phyloP scores from a whole-genome alignment of 2,329 filamentous ascomycete genomes.

The Coniella lustricola region DNA sequence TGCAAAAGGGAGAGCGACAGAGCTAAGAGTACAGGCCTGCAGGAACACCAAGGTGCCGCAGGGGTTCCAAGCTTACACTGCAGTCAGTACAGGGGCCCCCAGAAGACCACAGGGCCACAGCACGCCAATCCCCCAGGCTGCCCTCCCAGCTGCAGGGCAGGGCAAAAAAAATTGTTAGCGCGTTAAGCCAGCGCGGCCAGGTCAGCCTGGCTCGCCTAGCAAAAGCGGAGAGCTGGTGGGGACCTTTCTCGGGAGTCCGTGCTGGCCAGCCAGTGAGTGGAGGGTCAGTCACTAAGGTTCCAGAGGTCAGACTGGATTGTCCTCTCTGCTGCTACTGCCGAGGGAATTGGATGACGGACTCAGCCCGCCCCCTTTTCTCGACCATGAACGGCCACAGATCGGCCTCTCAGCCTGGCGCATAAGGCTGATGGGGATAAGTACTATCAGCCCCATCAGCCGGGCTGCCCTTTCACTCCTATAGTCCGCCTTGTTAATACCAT shows the following conservation, averaged over 20 bases:
- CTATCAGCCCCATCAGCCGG: neutral
- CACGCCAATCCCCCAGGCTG: neutral
- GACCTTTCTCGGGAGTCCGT: neutral
- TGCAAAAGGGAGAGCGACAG: neutral
- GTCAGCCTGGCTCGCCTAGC: neutral
- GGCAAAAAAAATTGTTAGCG: conserved; percentile 1
- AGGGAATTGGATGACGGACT: no score
- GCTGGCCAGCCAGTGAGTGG: no score
- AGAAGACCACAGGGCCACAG: neutral
- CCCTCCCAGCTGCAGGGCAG: neutral
- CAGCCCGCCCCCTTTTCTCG: no score
- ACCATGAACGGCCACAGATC: no score
- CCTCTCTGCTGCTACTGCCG: no score
- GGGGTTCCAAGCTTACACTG: neutral
- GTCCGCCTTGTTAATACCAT: neutral
- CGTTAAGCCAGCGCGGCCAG: neutral
- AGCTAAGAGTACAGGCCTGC: neutral
- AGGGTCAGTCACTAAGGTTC: no score
- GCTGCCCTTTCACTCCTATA: neutral
- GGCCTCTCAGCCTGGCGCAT: neutral
- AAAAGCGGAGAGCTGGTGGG: neutral
- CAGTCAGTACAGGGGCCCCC: neutral
- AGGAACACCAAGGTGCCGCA: no score
- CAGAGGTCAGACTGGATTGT: no score
- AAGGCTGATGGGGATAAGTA: neutral